phyloP scores from a whole-genome alignment of 345 rosid species.

The Corchorus olitorius region DNA sequence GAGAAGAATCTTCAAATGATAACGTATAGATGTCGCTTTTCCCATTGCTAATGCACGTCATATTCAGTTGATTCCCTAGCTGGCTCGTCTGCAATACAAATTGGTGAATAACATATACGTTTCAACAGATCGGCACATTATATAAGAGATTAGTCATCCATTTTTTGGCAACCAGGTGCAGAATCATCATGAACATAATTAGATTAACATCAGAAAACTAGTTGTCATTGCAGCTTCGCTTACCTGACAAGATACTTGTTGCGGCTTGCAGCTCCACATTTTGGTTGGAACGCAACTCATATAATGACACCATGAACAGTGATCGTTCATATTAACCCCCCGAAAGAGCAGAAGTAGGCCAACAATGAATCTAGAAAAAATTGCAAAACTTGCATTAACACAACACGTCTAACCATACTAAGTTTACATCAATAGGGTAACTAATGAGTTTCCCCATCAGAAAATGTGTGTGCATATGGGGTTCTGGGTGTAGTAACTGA shows the following conservation, averaged over 20 bases:
- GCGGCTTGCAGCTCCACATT: slow-evolving; percentile 71
- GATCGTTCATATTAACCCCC: slow-evolving; percentile 65
- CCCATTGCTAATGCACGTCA: slow-evolving; percentile 65
- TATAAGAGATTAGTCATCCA: not conserved
- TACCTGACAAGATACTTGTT: slow-evolving; percentile 63
- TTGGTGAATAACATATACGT: not conserved
- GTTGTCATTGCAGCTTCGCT: not conserved
- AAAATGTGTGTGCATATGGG: slow-evolving; percentile 16
- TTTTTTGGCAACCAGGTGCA: not conserved
- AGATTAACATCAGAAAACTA: too few relatives aligned
- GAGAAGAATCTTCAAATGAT: slow-evolving; percentile 20
- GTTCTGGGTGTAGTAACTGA: not conserved
- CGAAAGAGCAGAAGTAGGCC: slow-evolving; percentile 66
- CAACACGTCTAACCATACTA: not conserved
- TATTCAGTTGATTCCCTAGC: slow-evolving; percentile 48
- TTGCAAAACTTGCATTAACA: slow-evolving; percentile 5
- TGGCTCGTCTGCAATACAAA: slow-evolving; percentile 51
- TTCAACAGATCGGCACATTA: not conserved
- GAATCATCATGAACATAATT: not conserved
- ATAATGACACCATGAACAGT: slow-evolving; percentile 90
- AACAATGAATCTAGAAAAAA: slow-evolving; percentile 43
- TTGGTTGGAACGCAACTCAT: slow-evolving; percentile 86
- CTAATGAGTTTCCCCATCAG: slow-evolving; percentile 26
- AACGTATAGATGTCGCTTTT: slow-evolving; percentile 41
- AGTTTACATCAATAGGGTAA: not conserved